Evolutionary conservation across 371 early-diverging fungal species (phyloP).

Genomic region (Mortierella sp.): DNA sequence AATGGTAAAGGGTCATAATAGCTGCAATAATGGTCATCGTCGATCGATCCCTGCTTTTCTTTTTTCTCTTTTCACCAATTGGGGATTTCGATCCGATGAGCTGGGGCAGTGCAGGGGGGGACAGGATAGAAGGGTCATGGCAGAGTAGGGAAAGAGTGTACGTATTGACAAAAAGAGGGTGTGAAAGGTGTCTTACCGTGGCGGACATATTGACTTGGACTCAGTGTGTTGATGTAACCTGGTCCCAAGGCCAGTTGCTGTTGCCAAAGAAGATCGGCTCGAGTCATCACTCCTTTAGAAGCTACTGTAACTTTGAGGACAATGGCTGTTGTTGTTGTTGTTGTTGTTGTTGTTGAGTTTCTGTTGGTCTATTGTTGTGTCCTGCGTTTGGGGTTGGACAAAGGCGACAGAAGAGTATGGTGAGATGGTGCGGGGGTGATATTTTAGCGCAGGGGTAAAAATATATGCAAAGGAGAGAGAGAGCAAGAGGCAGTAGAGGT

Average conservation of each 20-base stretch:
- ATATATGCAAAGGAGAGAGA: conserved; percentile 2
- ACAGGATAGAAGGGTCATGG: background rate
- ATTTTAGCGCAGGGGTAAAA: conserved; percentile 12
- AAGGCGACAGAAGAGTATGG: too few species aligned
- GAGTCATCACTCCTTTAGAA: conserved; percentile 25
- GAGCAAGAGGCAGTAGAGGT: background rate
- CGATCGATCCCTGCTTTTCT: background rate
- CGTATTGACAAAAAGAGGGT: too few species aligned
- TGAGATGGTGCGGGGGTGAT: background rate
- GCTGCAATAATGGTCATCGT: background rate
- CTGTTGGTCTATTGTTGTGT: background rate
- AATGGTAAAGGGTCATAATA: conserved; percentile 12
- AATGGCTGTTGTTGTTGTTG: background rate
- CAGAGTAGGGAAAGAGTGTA: background rate
- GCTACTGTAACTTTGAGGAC: background rate
- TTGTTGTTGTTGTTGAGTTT: background rate
- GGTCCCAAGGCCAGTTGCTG: conserved; percentile 48
- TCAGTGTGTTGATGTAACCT: conserved; percentile 36
- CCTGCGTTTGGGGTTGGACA: background rate
- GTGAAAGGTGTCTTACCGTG: conserved; percentile 25
- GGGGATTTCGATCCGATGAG: background rate
- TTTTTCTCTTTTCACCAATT: conserved; percentile 1
- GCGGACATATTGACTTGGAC: conserved; percentile 36
- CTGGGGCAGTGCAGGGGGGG: background rate
- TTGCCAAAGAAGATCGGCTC: conserved; percentile 45